Base-by-base conservation (phyloP, 768 basidiomycete genomes). In the Tylopilus cervinicoccineus region DNA sequence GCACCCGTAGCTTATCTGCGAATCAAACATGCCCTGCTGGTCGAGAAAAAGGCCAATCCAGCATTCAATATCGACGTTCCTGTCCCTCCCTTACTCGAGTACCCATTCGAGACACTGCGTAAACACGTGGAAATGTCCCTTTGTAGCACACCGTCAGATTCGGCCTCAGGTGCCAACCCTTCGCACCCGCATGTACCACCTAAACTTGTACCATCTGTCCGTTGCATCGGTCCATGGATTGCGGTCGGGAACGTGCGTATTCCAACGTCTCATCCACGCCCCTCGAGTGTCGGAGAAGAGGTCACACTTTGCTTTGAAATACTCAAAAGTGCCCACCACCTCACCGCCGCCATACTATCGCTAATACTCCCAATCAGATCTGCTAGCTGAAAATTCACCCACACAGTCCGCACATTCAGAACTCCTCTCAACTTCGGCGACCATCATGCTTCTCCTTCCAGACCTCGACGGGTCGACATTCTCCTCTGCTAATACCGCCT, bases 1-100 rank as follows among this genome's bases (percentile, higher is more conserved):
- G 90, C 89, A 0, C 87, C 90, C 2, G 94, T 98, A 29, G 95
- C 96, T 13, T 97, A 87, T 68, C 70, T 98, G 16, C 81, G 88
- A 47, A 78, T 98, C 49, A 86, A 86, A 60, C 63, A 70, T 7
- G 92, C 89, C 0, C 62, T 67, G 4, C 70, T 97, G 26, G 75
- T 77, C 50, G 58, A 70, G 6, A 97, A 94, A 63, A 36, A 50
- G 7, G 52, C n/a, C 1, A 6, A 26, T 34, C 24, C 41, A n/a
- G 6, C 19, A 14, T 16, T 36, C 7, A 19, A 23, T 4, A 45
- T 56, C 14, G 46, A 64, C 17, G 43, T 76, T 8, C 46, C 54
- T 4, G 53, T 77, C 6, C 89, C 86, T 7, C 68, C 76, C 5
- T 48, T 84, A 5, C 66, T 92, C 33, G 81, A 64, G 16, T 23